phyloP scores from a whole-genome alignment of 441 rosid genomes.

The Aleurites moluccanus region DNA sequence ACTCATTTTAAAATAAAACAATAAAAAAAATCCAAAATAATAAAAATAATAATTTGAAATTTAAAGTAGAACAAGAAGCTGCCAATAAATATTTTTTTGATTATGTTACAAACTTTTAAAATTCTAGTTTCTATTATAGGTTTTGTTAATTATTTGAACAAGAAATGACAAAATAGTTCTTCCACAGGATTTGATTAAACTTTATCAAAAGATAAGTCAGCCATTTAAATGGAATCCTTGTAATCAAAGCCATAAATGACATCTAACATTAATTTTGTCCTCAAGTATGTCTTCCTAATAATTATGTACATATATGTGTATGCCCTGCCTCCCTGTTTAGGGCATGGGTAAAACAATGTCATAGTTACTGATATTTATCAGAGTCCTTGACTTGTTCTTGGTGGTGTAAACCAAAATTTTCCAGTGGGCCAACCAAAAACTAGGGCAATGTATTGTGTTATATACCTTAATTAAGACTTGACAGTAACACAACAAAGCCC shows the following conservation, averaged over 20 bases:
- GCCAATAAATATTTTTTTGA: too few relatives aligned
- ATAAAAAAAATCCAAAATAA: neutral
- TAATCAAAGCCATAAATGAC: slow-evolving; percentile 17
- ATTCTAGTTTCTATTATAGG: neutral
- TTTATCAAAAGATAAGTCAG: neutral
- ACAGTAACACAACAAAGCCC: neutral
- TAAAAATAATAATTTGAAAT: neutral
- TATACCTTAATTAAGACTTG: neutral
- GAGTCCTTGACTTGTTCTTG: neutral
- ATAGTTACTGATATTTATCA: neutral
- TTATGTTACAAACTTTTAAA: neutral
- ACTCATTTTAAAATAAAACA: too few relatives aligned
- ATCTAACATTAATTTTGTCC: neutral
- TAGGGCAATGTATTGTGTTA: neutral
- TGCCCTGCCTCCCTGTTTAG: neutral
- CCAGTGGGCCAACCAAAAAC: neutral
- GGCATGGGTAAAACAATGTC: neutral
- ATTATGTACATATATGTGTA: too few relatives aligned
- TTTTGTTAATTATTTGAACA: neutral
- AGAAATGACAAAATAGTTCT: neutral
- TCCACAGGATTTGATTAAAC: neutral
- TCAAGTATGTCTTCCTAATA: neutral
- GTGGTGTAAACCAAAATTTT: neutral
- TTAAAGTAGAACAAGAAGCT: neutral
- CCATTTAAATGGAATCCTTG: too few relatives aligned